These are phyloP conservation scores for Perilla frutescens DNA, from an alignment of 257 asterid genomes.

Conservation along the genomic window DNA sequence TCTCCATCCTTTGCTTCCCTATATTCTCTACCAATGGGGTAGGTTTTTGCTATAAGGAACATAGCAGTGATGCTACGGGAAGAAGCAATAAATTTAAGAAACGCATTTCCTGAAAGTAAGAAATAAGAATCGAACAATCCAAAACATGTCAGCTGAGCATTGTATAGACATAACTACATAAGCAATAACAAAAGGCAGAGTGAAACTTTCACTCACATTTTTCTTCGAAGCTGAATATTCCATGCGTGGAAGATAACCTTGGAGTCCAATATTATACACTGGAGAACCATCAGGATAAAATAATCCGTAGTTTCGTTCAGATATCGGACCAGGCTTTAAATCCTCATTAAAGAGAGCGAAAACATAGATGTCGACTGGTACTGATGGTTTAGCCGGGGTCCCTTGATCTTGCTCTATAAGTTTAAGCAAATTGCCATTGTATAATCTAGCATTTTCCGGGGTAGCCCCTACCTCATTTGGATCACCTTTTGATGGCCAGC, in stretches of 20 bases:
- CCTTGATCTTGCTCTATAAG: constrained; percentile 68
- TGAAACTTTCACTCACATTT: constrained; percentile 50
- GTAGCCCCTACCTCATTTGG: constrained; percentile 82
- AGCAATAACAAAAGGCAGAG: not conserved
- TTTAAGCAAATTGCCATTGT: constrained; percentile 70
- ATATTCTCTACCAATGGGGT: not conserved
- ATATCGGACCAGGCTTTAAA: constrained; percentile 83
- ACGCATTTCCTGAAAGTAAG: constrained; percentile 49
- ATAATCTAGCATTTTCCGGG: constrained; percentile 71
- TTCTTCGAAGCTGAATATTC: constrained; percentile 65
- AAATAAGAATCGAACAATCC: not conserved
- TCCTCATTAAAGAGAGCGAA: constrained; percentile 95
- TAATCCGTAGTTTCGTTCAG: constrained; percentile 93
- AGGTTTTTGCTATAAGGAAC: constrained; percentile 34
- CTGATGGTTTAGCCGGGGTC: constrained; percentile 83
- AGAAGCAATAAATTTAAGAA: constrained; percentile 35
- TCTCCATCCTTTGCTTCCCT: constrained; percentile 29
- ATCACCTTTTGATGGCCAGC: constrained; percentile 98
- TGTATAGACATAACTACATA: not conserved
- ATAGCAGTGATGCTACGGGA: constrained; percentile 36
- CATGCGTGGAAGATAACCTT: constrained; percentile 68
- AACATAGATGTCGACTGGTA: constrained; percentile 74
- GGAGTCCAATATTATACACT: constrained; percentile 77
- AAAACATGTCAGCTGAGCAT: not conserved
- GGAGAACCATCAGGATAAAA: constrained; percentile 85